Evolutionary conservation across 2,329 filamentous ascomycete species (phyloP).

Genomic region (Hypoxylon sp.): DNA sequence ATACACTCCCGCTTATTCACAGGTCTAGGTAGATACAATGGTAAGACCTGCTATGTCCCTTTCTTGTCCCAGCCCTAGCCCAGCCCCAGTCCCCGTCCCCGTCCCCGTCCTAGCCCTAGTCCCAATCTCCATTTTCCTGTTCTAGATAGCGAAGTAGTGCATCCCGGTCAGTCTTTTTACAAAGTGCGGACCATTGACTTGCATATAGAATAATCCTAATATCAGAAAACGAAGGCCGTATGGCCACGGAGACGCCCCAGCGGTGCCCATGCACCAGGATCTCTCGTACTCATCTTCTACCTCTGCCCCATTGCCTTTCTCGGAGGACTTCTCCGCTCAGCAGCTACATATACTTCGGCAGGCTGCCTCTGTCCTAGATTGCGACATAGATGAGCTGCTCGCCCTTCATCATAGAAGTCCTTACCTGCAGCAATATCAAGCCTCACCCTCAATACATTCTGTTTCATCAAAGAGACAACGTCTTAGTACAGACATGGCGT

Average conservation of each 20-base stretch:
- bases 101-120: not conserved
- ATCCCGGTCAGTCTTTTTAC: slow-evolving; percentile 41
- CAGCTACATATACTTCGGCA: slow-evolving; percentile 52
- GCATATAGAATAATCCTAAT: slow-evolving; percentile 53
- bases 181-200: slow-evolving; percentile 51
- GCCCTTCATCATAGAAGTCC: slow-evolving; percentile 51
- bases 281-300: slow-evolving; percentile 45
- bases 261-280: slow-evolving; percentile 53
- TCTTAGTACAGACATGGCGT: slow-evolving; percentile 45
- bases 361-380: slow-evolving; percentile 52
- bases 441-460: slow-evolving; percentile 43
- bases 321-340: slow-evolving; percentile 43
- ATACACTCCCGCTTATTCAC: slow-evolving; percentile 38
- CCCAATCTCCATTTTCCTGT: slow-evolving; percentile 4
- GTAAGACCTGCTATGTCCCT: slow-evolving; percentile 51
- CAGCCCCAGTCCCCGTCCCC: not conserved
- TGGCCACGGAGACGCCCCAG: slow-evolving; percentile 54
- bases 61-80: slow-evolving; percentile 26
- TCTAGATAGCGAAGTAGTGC: slow-evolving; percentile 50
- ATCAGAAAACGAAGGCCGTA: slow-evolving; percentile 60
- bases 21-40: slow-evolving; percentile 44
- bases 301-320: slow-evolving; percentile 43
- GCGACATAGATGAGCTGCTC: slow-evolving; percentile 48
- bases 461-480: slow-evolving; percentile 47
- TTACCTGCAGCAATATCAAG: slow-evolving; percentile 50